phyloP scores from a whole-genome alignment of 768 basidiomycete genomes.

The Leccinum arenicola region DNA sequence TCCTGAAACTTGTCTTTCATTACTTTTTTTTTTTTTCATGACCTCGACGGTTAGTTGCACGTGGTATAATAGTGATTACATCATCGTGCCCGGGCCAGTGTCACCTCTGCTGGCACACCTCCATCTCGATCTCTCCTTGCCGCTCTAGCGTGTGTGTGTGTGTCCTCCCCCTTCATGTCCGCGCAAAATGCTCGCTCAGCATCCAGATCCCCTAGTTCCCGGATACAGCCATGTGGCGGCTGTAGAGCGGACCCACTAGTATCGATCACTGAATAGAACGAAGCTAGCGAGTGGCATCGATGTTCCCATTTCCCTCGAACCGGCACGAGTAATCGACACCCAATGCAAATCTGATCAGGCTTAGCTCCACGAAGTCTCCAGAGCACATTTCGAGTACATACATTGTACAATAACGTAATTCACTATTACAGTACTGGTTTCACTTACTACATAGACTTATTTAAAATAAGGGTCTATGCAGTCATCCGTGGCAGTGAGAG shows the following conservation, averaged over 20 bases:
- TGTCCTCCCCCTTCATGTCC: constrained; percentile 17
- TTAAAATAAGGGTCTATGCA: constrained; percentile 9
- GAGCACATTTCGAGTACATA: background rate
- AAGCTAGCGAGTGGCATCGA: background rate
- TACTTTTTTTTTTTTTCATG: constrained; percentile 6
- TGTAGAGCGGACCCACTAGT: constrained; percentile 10
- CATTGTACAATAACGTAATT: constrained; percentile 22
- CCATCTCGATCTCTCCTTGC: background rate
- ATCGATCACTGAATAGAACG: background rate
- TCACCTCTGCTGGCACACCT: too few relatives aligned
- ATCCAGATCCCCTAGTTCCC: constrained; percentile 1
- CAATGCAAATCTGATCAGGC: constrained; percentile 4
- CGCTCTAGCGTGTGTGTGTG: background rate
- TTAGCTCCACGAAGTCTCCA: background rate
- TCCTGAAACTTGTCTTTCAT: background rate
- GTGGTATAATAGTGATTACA: constrained; percentile 25
- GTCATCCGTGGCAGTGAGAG: constrained; percentile 19
- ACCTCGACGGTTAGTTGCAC: constrained; percentile 14
- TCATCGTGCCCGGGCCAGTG: constrained; percentile 17
- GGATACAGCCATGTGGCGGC: constrained; percentile 11
- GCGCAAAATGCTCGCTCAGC: constrained; percentile 1
- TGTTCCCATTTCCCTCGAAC: background rate
- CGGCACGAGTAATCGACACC: background rate
- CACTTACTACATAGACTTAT: constrained; percentile 1
- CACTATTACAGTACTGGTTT: constrained; percentile 13